Percentiles rank a stretch among this genome's conserved stretches.
Evolutionary conservation across 164 flowering plant genomes (phyloP).

Genomic region (Chimonanthus salicifolius): DNA sequence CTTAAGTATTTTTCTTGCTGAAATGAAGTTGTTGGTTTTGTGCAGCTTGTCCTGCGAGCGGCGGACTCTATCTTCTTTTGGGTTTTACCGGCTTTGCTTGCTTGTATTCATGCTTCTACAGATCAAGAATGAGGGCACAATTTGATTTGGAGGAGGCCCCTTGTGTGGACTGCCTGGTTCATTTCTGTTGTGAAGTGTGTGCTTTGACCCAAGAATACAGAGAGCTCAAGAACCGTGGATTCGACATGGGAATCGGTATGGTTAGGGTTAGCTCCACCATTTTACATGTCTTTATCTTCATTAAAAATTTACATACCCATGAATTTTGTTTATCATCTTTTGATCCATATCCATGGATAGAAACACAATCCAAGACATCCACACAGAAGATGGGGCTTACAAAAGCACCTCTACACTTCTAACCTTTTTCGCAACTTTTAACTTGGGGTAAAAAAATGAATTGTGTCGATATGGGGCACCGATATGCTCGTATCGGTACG

Average conservation of each 20-base stretch:
- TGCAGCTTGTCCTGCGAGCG: conserved; percentile 51
- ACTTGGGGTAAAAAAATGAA: no score
- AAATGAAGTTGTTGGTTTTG: background rate
- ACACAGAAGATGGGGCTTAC: background rate
- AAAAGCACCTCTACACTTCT: no score
- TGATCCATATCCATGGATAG: background rate
- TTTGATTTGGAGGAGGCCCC: conserved; percentile 34
- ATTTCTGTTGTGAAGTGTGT: conserved; percentile 45
- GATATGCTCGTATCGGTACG: no score
- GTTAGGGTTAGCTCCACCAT: background rate
- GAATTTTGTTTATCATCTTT: background rate
- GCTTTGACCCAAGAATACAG: conserved; percentile 54
- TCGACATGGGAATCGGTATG: conserved; percentile 24
- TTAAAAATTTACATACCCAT: no score
- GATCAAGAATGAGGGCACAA: conserved; percentile 46
- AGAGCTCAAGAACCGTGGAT: conserved; percentile 44
- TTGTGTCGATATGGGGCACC: no score
- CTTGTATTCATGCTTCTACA: conserved; percentile 44
- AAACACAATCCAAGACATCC: background rate
- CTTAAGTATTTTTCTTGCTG: background rate
- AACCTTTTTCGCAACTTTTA: no score
- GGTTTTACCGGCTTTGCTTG: conserved; percentile 40
- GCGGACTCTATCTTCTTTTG: conserved; percentile 34
- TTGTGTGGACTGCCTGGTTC: conserved; percentile 42
- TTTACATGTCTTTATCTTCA: no score